Conservation (phyloP, 768 basidiomycete species). For the Leccinum truebloodii region DNA sequence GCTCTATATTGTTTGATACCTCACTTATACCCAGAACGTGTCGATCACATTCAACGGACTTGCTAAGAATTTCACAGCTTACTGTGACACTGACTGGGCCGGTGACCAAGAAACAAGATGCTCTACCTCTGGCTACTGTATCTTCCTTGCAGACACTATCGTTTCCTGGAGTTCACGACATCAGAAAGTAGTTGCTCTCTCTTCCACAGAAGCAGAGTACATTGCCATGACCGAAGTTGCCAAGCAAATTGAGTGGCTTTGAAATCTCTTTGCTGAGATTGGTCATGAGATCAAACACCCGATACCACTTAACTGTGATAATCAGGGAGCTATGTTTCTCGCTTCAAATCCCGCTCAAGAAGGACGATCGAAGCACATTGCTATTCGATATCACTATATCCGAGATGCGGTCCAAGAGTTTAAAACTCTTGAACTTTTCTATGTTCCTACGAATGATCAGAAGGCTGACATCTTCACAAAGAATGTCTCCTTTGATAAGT, state of each 20-base stretch:
- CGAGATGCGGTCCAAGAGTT: background rate
- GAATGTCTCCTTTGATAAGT: too few species aligned
- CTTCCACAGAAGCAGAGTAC: background rate
- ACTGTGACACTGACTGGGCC: too few species aligned
- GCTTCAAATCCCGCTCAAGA: background rate
- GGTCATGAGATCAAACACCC: background rate
- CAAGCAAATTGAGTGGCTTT: background rate
- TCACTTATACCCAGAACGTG: too few species aligned
- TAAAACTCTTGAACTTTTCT: background rate
- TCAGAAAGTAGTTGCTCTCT: background rate
- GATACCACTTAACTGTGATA: background rate
- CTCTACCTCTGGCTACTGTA: too few species aligned
- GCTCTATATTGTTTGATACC: too few species aligned
- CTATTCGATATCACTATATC: background rate
- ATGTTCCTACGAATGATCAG: background rate
- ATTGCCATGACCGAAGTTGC: background rate
- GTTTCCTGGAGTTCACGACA: too few species aligned
- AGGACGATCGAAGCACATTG: too few species aligned
- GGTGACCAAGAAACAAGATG: too few species aligned
- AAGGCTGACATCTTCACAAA: too few species aligned
- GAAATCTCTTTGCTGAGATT: background rate
- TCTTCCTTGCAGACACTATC: too few species aligned
- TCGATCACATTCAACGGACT: too few species aligned
- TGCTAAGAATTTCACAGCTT: too few species aligned
- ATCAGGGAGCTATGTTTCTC: background rate